Evolutionary conservation across 2,329 filamentous ascomycete genomes (phyloP).

Genomic region (Teratosphaeria pseudoeucalypti): DNA sequence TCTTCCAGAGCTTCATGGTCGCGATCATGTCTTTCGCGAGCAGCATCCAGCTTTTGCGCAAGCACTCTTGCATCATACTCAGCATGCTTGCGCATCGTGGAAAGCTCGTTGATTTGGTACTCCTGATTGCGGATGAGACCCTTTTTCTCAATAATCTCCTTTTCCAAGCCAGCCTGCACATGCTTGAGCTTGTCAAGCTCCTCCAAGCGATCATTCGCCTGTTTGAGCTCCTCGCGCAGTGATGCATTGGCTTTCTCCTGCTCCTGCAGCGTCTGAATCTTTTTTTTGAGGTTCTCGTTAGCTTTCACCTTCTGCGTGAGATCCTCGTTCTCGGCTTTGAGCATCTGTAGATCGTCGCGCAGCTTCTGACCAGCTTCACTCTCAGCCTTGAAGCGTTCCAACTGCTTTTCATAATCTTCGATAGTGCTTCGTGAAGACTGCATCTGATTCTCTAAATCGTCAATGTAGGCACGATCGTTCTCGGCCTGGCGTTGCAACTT

Average conservation of each 20-base stretch:
- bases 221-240: conserved; percentile 36
- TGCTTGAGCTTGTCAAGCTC: conserved; percentile 37
- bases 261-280: conserved; percentile 41
- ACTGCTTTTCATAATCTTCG: conserved; percentile 36
- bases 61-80: conserved; percentile 39
- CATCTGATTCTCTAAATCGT: conserved; percentile 38
- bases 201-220: conserved; percentile 33
- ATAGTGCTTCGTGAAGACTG: conserved; percentile 33
- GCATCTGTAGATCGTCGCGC: conserved; percentile 40
- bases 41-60: conserved; percentile 37
- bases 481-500: conserved; percentile 34
- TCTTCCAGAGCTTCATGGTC: conserved; percentile 39
- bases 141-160: conserved; percentile 42
- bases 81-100: conserved; percentile 36
- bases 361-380: conserved; percentile 38
- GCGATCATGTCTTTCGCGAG: conserved; percentile 36
- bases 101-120: conserved; percentile 42
- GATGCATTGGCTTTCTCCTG: conserved; percentile 34
- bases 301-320: conserved; percentile 39
- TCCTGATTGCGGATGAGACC: conserved; percentile 41
- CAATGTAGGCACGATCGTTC: conserved; percentile 40
- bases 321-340: conserved; percentile 40
- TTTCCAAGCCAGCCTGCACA: conserved; percentile 34
- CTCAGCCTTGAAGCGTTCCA: conserved; percentile 33
- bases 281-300: conserved; percentile 44